Percentiles rank a stretch among this genome's conserved stretches.
Conservation (phyloP, 148 eudicot species). For the Polygonum maritimum region DNA sequence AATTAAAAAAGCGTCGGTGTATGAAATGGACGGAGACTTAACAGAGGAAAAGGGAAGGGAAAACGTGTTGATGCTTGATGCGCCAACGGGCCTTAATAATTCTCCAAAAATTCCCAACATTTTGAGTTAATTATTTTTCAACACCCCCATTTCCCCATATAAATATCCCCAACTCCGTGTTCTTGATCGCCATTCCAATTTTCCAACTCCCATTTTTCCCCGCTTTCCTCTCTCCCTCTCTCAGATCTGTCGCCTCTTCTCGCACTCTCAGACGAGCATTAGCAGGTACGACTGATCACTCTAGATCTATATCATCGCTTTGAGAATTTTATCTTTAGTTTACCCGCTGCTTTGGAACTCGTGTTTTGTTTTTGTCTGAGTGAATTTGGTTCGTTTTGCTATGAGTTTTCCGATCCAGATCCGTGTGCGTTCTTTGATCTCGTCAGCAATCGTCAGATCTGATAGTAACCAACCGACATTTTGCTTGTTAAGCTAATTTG, state of each 20-base stretch:
- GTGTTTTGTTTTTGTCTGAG: background rate
- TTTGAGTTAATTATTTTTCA: background rate
- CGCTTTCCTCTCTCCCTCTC: background rate
- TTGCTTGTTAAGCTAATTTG: background rate
- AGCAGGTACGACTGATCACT: background rate
- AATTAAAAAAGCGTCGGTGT: conserved; percentile 1
- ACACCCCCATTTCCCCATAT: conserved; percentile 3
- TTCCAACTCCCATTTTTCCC: background rate
- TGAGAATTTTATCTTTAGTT: background rate
- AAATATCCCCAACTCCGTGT: conserved; percentile 4
- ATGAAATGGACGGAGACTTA: background rate
- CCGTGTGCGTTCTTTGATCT: background rate
- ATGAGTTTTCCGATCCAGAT: background rate
- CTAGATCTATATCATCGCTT: conserved; percentile 3
- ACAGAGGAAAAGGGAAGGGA: background rate
- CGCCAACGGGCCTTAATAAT: background rate
- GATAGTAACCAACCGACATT: no score
- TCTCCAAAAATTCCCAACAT: background rate
- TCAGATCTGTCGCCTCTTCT: background rate
- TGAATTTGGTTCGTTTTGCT: background rate
- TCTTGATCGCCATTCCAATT: background rate
- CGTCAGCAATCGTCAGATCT: background rate
- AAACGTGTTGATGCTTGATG: conserved; percentile 8
- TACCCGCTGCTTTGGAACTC: background rate
- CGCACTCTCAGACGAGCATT: background rate